Evolutionary conservation across 345 rosid genomes (phyloP), one percentile per base, ranked within the genome.

Genomic region (Moricandia moricandioides): DNA sequence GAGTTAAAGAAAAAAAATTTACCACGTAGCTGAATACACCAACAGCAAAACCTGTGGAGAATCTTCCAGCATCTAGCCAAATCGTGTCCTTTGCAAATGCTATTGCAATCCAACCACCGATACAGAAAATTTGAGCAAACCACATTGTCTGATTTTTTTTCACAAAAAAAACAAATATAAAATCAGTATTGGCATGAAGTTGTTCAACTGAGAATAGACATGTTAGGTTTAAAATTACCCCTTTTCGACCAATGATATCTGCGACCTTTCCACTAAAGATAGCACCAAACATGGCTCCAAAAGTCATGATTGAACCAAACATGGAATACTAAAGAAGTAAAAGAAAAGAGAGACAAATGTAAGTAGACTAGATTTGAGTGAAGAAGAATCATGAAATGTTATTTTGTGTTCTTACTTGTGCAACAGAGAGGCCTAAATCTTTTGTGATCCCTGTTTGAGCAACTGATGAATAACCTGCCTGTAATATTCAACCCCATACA

Each of bases 391-490:
- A 67, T 17, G n/a, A 56, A 31, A 30, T 24, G 70, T n/a, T n/a
- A 31, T 62, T 59, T 61, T 4, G 61, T 0, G 9, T 43, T 39
- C 56, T 82, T 65, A 82, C 89, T 69, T 79, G 78, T 65, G 81
- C 74, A 18, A 75, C 75, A 56, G 87, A 71, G 62, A 86, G 84
- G 9, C 77, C 80, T 56, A 86, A 47, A 11, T 82, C 87, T 17
- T 63, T 35, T 69, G 27, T 26, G 58, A 86, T 86, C 35, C 81
- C 82, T 43, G 74, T 1, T 54, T 84, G 82, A 45, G 83, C 85
- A 10, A 83, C 82, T 0, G 86, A 85, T 73, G 88, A 83, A 43
- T 78, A 83, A 43, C 86, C 88, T 8, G 80, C 30, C 86, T 85
- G 77, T 60, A 24, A 66, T 26, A n/a, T 10, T 11, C 21, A 77